Conservation (phyloP, 2,329 filamentous ascomycete genomes). For the Gaeumannomyces tritici region DNA sequence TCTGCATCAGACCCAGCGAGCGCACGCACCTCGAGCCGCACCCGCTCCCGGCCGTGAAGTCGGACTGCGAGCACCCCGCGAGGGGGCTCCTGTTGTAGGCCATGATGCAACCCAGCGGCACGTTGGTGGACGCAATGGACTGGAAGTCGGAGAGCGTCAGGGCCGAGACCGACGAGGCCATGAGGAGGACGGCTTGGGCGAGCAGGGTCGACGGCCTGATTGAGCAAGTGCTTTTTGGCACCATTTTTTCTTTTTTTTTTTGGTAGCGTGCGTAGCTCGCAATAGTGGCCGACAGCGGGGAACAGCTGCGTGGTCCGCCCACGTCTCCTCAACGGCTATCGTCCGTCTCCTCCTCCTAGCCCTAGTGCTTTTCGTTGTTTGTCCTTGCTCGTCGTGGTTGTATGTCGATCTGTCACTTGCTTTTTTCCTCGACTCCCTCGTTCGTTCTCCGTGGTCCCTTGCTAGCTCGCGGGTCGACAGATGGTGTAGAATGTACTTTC, state of each 20-base stretch:
- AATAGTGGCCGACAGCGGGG: background rate
- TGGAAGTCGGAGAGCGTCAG: slow-evolving; percentile 30
- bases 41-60: slow-evolving; percentile 22
- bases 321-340: background rate
- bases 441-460: background rate
- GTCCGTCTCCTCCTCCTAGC: background rate
- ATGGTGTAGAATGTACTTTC: background rate
- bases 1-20: slow-evolving; percentile 67
- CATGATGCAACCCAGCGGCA: slow-evolving; percentile 26
- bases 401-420: background rate
- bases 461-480: background rate
- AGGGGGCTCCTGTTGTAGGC: slow-evolving; percentile 31
- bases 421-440: background rate
- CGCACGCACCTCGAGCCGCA: slow-evolving; percentile 28
- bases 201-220: background rate
- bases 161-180: slow-evolving; percentile 16
- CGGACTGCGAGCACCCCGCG: slow-evolving; percentile 22
- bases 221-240: background rate
- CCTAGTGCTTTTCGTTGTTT: no score
- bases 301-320: background rate
- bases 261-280: no score
- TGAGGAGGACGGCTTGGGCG: slow-evolving; percentile 4
- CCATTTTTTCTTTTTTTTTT: no score
- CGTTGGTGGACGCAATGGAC: slow-evolving; percentile 23
- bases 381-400: background rate